A percentile compares a stretch with the other conserved stretches of the same genome.
phyloP scores from a whole-genome alignment of 345 rosid species.

The Isatis tinctoria region DNA sequence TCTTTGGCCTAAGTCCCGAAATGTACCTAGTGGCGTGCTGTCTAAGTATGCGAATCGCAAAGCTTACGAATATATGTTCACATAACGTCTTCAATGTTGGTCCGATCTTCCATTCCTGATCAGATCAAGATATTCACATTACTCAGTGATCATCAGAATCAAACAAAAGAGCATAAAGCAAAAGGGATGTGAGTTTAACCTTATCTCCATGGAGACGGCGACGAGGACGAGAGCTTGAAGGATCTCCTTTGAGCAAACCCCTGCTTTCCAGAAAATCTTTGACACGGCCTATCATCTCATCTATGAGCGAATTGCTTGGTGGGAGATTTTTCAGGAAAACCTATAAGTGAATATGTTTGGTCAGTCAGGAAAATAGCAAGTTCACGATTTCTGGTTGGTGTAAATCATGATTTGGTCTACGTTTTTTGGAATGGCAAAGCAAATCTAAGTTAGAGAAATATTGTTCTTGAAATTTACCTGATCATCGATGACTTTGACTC shows the following conservation, averaged over 20 bases:
- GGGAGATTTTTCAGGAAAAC: conserved; percentile 87
- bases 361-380: neutral
- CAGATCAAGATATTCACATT: neutral
- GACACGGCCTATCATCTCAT: conserved; percentile 88
- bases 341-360: conserved; percentile 32
- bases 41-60: conserved; percentile 66
- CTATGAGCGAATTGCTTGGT: conserved; percentile 80
- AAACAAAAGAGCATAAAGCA: neutral
- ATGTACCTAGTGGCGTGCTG: conserved; percentile 50
- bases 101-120: conserved; percentile 88
- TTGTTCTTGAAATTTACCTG: conserved; percentile 45
- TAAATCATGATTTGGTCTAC: neutral
- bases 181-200: conserved; percentile 37
- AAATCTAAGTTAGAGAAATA: neutral
- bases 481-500: conserved; percentile 87
- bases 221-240: conserved; percentile 54
- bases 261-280: conserved; percentile 82
- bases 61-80: conserved; percentile 90
- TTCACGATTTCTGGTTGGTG: neutral
- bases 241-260: conserved; percentile 86
- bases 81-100: conserved; percentile 73
- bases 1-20: conserved; percentile 37
- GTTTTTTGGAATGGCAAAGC: neutral
- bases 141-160: neutral
- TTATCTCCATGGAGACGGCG: conserved; percentile 73